Percentiles rank a stretch among this genome's conserved stretches.
Evolutionary conservation across 2,329 filamentous ascomycete species (phyloP).

Genomic region (Alternaria viburni): DNA sequence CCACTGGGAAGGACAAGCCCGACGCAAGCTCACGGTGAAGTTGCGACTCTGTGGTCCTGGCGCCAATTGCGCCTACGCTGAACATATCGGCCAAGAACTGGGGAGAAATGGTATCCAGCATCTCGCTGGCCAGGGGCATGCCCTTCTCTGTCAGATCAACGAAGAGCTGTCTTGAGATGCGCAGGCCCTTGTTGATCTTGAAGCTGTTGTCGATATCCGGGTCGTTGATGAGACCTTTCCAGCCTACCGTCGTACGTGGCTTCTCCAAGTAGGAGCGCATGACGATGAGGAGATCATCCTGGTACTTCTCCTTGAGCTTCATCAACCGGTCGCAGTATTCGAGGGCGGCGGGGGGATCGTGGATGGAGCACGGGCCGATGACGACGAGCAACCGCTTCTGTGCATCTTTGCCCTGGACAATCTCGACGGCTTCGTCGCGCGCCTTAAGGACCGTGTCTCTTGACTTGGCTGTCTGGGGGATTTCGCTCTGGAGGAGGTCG

Average conservation of each 20-base stretch:
- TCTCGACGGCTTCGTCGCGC: constrained; percentile 65
- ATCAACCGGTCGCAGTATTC: constrained; percentile 90
- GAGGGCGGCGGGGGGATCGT: constrained; percentile 88
- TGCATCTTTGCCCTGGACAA: constrained; percentile 66
- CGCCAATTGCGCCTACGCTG: constrained; percentile 90
- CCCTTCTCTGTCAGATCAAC: constrained; percentile 88
- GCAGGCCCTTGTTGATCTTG: constrained; percentile 97
- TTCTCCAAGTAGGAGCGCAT: constrained; percentile 99
- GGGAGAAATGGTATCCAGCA: constrained; percentile 97
- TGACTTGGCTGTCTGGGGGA: constrained; percentile 63
- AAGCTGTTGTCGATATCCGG: constrained; percentile 98
- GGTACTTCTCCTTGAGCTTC: constrained; percentile 83
- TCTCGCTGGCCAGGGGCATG: constrained; percentile 96
- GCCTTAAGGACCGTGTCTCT: constrained; percentile 64
- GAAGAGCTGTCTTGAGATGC: constrained; percentile 86
- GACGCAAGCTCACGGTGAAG: constrained; percentile 93
- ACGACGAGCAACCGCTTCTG: constrained; percentile 73
- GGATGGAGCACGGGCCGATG: constrained; percentile 95
- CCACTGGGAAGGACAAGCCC: constrained; percentile 94
- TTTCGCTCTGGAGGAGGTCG: constrained; percentile 93
- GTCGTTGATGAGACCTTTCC: constrained; percentile 99
- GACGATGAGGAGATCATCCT: constrained; percentile 87
- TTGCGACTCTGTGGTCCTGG: constrained; percentile 95
- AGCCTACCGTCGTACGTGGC: constrained; percentile 94
- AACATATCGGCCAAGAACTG: constrained; percentile 95